phyloP scores from a whole-genome alignment of 768 basidiomycete species.

The Psilocybe sp. region DNA sequence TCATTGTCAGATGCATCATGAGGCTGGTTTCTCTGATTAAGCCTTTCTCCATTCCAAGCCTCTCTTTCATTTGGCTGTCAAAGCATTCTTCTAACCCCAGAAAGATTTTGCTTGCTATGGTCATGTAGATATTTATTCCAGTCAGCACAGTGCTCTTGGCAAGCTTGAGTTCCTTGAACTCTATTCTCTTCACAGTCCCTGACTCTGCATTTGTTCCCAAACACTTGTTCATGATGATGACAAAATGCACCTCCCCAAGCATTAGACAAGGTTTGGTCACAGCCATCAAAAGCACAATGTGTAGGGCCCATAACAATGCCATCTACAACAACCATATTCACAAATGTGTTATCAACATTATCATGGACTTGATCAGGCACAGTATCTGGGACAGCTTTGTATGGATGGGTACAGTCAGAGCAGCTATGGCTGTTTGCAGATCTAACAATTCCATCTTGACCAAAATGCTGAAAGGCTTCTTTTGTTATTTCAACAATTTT shows the following conservation, averaged over 20 bases:
- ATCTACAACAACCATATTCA: slow-evolving; percentile 13
- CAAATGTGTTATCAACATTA: neutral
- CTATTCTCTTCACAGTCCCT: slow-evolving; percentile 12
- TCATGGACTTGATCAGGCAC: neutral
- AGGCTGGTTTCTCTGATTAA: slow-evolving; percentile 2
- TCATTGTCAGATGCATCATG: slow-evolving; percentile 16
- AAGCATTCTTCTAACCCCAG: slow-evolving; percentile 9
- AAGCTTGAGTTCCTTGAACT: slow-evolving; percentile 17
- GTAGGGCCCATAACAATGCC: slow-evolving; percentile 13
- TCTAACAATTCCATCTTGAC: slow-evolving; percentile 6
- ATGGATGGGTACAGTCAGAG: slow-evolving; percentile 11
- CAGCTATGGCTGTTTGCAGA: slow-evolving; percentile 8
- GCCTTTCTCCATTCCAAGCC: too few relatives aligned
- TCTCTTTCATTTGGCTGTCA: slow-evolving; percentile 7
- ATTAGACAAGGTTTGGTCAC: slow-evolving; percentile 16
- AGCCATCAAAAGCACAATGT: slow-evolving; percentile 23
- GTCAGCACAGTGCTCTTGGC: slow-evolving; percentile 15
- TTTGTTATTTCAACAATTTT: slow-evolving; percentile 4
- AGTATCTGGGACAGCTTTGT: slow-evolving; percentile 5
- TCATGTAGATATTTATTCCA: slow-evolving; percentile 16
- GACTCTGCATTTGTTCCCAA: slow-evolving; percentile 18
- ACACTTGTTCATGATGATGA: slow-evolving; percentile 13
- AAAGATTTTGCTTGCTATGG: neutral
- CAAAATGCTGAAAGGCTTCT: slow-evolving; percentile 5
- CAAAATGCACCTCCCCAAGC: slow-evolving; percentile 22